Base-by-base conservation (phyloP, 352 stramenopile genomes). In the Pythium aristosporum region DNA sequence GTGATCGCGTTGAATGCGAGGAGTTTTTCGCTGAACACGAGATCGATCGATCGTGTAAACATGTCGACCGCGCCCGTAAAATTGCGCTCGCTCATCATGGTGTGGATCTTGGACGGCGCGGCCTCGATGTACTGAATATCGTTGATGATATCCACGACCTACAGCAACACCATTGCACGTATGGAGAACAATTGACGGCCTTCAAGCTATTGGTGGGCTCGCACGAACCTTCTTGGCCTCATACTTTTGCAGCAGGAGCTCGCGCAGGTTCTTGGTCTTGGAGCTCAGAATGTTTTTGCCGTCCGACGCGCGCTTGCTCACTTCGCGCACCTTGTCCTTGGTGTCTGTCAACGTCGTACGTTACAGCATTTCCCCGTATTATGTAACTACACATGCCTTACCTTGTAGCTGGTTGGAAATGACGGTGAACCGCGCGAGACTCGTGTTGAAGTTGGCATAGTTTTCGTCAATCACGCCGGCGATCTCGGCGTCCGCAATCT, bases 381-480 rank as follows among this genome's bases (percentile, higher is more conserved):
- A 2, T 30, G 25, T 30, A 30, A 30, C 25, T 30, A 5, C 5
- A 3, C 25, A 30, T 42, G 46, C 23, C 15, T 13, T 55, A 91
- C 85, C 86, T 80, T 92, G 76, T 16, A 92, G 67, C 47, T 92
- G 86, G 47, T 87, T 83, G 2, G 82, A 89, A 54, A 92, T 92
- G 56, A 70, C 71, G 20, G 80, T 83, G 70, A 95, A 95, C 42
- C 80, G 80, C 67, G 75, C 80, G 41, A 95, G 80, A 63, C 81
- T 92, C 44, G 81, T 89, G 71, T 95, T 95, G 58, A 93, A 92
- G 61, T 92, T 93, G 69, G 76, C 68, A 50, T 87, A 93, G 68
- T 87, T 93, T 57, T 91, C 72, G 65, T 95, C 86, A 54, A 95
- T 84, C 41, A 95, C 86, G 16, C 78, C 77, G 16, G 87, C 79